Conservation (phyloP, 306 rosid species). For the Benincasa hispida region DNA sequence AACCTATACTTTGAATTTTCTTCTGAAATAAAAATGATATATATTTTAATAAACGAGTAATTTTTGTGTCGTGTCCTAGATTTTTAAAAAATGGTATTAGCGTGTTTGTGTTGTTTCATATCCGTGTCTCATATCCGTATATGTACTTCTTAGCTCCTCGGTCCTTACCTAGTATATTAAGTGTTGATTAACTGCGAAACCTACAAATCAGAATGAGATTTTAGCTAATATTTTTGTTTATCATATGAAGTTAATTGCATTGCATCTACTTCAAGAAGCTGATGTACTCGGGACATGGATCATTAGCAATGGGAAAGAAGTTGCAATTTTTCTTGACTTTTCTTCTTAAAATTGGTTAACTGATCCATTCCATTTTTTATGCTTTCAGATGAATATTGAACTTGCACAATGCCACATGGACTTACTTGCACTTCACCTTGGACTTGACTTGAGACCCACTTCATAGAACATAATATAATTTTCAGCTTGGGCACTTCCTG, state of each 20-base stretch:
- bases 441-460: background rate
- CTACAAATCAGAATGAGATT: background rate
- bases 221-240: background rate
- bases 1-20: no score
- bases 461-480: background rate
- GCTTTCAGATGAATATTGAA: background rate
- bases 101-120: no score
- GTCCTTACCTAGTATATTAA: background rate
- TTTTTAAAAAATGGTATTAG: no score
- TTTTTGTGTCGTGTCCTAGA: no score
- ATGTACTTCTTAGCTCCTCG: no score
- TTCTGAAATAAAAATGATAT: no score
- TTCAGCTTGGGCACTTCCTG: background rate
- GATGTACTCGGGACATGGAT: background rate
- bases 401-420: background rate
- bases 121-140: no score
- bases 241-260: background rate
- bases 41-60: no score
- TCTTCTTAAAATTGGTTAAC: background rate
- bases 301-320: background rate
- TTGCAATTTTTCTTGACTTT: background rate
- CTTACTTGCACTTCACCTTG: background rate
- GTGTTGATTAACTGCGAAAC: background rate
- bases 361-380: background rate
- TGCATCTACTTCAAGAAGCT: background rate